Conservation (phyloP, 2,329 filamentous ascomycete genomes). For the Alternaria postmessia region DNA sequence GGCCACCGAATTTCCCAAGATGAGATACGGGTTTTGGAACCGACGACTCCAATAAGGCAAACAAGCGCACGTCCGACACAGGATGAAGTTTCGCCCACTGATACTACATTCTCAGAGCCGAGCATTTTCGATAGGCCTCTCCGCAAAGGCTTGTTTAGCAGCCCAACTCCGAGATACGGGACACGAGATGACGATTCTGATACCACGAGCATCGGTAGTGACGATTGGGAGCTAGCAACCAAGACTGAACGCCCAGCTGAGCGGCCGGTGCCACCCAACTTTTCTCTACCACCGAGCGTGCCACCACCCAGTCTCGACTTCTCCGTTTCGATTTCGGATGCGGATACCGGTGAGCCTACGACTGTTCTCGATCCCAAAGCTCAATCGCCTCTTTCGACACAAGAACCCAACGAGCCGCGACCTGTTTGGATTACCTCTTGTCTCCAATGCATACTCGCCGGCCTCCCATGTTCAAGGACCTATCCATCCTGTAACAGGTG, state of each 20-base stretch:
- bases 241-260: background rate
- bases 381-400: background rate
- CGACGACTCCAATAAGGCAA: background rate
- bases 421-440: slow-evolving; percentile 41
- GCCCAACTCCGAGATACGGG: background rate
- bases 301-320: background rate
- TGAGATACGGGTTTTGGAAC: background rate
- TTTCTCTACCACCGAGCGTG: background rate
- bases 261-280: background rate
- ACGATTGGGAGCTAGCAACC: background rate
- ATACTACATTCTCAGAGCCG: slow-evolving; percentile 32
- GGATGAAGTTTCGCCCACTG: slow-evolving; percentile 33
- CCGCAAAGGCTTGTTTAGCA: background rate
- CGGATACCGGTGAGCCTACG: background rate
- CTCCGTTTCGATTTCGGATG: background rate
- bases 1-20: background rate
- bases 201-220: slow-evolving; percentile 15
- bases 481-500: slow-evolving; percentile 41
- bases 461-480: slow-evolving; percentile 41
- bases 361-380: background rate
- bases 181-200: slow-evolving; percentile 14
- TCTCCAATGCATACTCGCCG: slow-evolving; percentile 36
- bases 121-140: slow-evolving; percentile 32
- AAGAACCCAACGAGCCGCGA: slow-evolving; percentile 12
- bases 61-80: no score